Base-by-base conservation (phyloP, 2,329 filamentous ascomycete species). In the Metarhizium brunneum region DNA sequence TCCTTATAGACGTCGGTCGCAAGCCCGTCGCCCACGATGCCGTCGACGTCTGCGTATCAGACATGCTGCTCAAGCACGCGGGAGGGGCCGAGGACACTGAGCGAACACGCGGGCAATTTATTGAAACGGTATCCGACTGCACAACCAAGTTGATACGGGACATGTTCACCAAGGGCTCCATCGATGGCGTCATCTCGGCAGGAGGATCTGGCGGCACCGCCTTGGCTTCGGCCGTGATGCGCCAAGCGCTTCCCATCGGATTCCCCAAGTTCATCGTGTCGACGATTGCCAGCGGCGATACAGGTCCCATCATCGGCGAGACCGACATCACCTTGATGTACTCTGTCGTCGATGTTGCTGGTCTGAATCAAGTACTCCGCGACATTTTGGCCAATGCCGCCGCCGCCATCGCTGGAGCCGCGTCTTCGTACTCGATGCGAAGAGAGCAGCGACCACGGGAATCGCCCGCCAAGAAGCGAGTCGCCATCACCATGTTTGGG, bases 401-500 rank as follows among this genome's bases (percentile, higher is more conserved):
- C 0, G 79, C 76, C 0, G 79, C 82, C 0, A 81, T 88, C 42
- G 71, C 71, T 0, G 85, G 78, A 0, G 85, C 86, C 76, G 79
- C 82, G 0, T 57, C 59, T 2, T 68, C 74, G 0, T 82, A 81
- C 56, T 62, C 58, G 5, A 40, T 52, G 7, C 57, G 59, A 10
- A 35, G 51, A 57, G 14, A 50, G 40, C 7, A 54, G 56, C 14
- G 29, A 58, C 29, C 47, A 38, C 2, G 48, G 11, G 30, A 32
- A 3, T 8, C 55, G 1, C 42, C 55, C 2, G 52, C 59, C 8
- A 76, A 74, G 61, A 78, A 75, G 55, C 71, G 77, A 0, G 72
- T 89, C 6, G 86, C 78, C 0, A 78, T 88, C 29, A 87, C 85
- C 2, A 89, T 89, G 86, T 89, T 88, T 63, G 86, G 86, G 2